Conservation (phyloP, 2,329 filamentous ascomycete genomes). For the Cadophora gregata region DNA sequence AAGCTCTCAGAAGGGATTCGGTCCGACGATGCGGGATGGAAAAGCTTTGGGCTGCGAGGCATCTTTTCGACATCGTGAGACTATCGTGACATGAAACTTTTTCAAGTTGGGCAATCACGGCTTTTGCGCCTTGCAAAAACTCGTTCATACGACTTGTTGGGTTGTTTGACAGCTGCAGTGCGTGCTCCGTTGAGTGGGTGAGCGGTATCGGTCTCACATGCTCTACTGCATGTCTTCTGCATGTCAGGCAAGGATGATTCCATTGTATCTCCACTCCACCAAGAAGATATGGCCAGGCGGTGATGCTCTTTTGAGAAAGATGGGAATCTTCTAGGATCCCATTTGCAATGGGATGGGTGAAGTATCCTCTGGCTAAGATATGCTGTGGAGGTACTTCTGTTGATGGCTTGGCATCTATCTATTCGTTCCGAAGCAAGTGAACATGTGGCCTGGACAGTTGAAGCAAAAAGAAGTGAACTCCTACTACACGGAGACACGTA, state of each 20-base stretch:
- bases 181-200: constrained; percentile 2
- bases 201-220: constrained; percentile 9
- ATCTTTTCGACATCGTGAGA: no score
- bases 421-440: not conserved
- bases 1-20: not conserved
- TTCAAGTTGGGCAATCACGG: not conserved
- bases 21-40: not conserved
- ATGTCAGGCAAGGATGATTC: not conserved
- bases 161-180: not conserved
- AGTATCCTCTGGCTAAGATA: no score
- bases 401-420: not conserved
- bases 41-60: not conserved
- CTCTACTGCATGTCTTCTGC: constrained; percentile 6
- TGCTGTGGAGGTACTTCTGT: no score
- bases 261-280: not conserved
- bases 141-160: constrained; percentile 3
- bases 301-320: not conserved
- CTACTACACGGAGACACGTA: no score
- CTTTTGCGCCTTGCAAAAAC: not conserved
- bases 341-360: not conserved
- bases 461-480: no score
- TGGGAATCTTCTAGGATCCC: not conserved
- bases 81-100: not conserved
- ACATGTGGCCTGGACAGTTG: no score
- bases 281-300: not conserved